Base-by-base conservation (phyloP, 768 basidiomycete species). In the Agrocybe pediades region DNA sequence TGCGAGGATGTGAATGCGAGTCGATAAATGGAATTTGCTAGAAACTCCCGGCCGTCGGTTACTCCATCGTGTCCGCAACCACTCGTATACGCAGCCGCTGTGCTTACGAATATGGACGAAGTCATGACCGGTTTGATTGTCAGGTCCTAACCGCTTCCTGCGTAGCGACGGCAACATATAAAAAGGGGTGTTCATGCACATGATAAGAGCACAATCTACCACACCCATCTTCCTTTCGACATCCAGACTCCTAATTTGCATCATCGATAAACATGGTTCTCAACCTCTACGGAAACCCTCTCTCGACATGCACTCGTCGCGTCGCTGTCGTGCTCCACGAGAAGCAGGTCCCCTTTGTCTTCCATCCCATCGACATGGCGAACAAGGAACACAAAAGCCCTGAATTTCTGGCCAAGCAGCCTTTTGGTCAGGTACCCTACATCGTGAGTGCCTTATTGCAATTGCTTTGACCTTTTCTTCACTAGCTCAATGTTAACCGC, bases 351-450 rank as follows among this genome's bases (percentile, higher is more conserved):
- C 78, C 82, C 0, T 88, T 81, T 64, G 78, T 82, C 57, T 58
- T 86, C 46, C 54, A 78, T 40, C 8, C 42, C 5, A 49, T 88
- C 57, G 69, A 85, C 58, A 48, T 82, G 19, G 1, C 42, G 41
- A 75, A 76, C 56, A 65, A 62, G n/a, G 73, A 76, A 36, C 81
- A 85, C 36, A 86, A 84, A 65, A 2, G 62, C 0, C 62, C 77
- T 0, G 76, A 60, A 8, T 80, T 68, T 69, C 19, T 77, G 15
- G 61, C 67, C 26, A 68, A 74, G 46, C 86, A 91, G 59, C 88
- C 89, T 0, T 88, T 87, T 60, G 83, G 84, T 17, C 80, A 83
- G 59, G 72, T 86, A 23, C 85, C 86, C 2, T 81, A 77, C 63
- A 74, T 87, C 50, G 80, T 78, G 52, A 29, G 71, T 64, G 25